Evolutionary conservation across 345 rosid species (phyloP).

Genomic region (Heritiera fomes): DNA sequence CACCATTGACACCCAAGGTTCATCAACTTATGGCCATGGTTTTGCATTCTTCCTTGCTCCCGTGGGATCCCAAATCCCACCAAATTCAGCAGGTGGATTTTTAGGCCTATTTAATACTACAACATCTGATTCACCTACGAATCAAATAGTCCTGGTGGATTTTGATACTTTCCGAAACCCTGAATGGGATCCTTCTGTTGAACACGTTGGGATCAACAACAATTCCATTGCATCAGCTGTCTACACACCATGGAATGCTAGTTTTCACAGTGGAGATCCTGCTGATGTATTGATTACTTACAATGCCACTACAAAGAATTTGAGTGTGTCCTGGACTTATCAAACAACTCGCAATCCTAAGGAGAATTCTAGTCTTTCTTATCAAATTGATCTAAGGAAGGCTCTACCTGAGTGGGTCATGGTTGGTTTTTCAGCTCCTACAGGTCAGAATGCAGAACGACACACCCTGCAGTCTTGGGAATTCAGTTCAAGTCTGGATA

Average conservation of each 20-base stretch:
- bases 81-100: slow-evolving; percentile 43
- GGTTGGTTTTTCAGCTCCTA: slow-evolving; percentile 44
- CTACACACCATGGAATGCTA: slow-evolving; percentile 41
- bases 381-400: slow-evolving; percentile 28
- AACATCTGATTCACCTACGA: slow-evolving; percentile 14
- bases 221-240: slow-evolving; percentile 36
- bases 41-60: slow-evolving; percentile 39
- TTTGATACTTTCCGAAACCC: slow-evolving; percentile 34
- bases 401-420: slow-evolving; percentile 40
- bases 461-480: slow-evolving; percentile 38
- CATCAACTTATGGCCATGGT: slow-evolving; percentile 20
- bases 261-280: slow-evolving; percentile 35
- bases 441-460: slow-evolving; percentile 13
- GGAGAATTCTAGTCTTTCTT: slow-evolving; percentile 33
- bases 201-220: slow-evolving; percentile 49
- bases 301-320: slow-evolving; percentile 33
- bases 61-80: slow-evolving; percentile 40
- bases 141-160: slow-evolving; percentile 33
- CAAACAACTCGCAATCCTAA: neutral
- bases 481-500: slow-evolving; percentile 38
- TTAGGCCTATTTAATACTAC: slow-evolving; percentile 40
- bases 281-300: slow-evolving; percentile 35
- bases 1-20: slow-evolving; percentile 5
- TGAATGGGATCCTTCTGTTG: slow-evolving; percentile 17
- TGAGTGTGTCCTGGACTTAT: slow-evolving; percentile 40